Conservation (phyloP, 2,329 filamentous ascomycete genomes). For the Pseudopyricularia cyperi region DNA sequence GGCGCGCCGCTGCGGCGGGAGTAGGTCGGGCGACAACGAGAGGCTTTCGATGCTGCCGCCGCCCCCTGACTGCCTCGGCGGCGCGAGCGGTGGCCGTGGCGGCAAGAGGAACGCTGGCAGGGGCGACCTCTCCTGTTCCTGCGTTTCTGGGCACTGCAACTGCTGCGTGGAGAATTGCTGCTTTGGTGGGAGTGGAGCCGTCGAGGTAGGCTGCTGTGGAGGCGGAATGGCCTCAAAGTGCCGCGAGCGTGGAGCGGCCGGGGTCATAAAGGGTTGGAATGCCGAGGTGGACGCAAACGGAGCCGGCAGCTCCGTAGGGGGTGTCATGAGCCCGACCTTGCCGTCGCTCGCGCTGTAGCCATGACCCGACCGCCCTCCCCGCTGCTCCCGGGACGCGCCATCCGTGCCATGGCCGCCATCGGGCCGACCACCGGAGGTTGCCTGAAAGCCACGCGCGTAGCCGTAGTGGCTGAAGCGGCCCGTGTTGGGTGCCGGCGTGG, state of each 20-base stretch:
- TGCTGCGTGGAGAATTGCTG: neutral
- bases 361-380: neutral
- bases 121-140: neutral
- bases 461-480: neutral
- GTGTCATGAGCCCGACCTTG: neutral
- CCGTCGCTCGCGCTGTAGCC: neutral
- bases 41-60: neutral
- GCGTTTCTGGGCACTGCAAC: neutral
- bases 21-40: too few species aligned
- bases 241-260: neutral
- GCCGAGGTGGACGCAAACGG: neutral
- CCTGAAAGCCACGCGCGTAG: neutral
- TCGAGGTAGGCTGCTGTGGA: neutral
- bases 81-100: neutral
- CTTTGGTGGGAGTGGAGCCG: neutral
- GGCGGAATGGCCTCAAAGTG: neutral
- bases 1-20: neutral
- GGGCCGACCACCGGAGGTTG: too few species aligned
- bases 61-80: neutral
- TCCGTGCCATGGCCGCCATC: neutral
- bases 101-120: neutral
- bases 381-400: neutral
- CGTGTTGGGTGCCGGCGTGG: neutral
- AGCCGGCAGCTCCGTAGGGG: neutral
- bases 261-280: neutral